phyloP scores from a whole-genome alignment of 2,329 filamentous ascomycete genomes.

The Teratosphaeria gauchensis region DNA sequence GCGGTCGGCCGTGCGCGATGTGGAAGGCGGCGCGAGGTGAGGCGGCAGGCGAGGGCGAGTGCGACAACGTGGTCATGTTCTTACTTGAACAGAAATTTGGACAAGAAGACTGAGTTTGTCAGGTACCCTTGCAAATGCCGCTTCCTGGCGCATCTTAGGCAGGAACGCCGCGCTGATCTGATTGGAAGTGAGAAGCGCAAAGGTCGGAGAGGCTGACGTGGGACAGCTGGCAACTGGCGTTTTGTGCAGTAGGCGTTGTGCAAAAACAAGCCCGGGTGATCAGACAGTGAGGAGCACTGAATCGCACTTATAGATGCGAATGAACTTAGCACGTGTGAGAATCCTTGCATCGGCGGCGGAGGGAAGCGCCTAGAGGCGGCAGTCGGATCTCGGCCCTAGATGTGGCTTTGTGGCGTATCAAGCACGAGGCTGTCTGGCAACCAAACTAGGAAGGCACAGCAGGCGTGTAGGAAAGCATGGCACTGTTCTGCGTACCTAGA shows the following conservation, averaged over 20 bases:
- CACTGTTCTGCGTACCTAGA: too few species aligned
- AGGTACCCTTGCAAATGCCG: not conserved
- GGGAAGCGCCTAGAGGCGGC: too few species aligned
- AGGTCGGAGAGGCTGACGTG: not conserved
- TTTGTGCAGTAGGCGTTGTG: not conserved
- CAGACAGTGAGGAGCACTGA: too few species aligned
- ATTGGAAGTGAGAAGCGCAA: not conserved
- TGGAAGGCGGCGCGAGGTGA: constrained; percentile 19
- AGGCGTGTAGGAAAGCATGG: too few species aligned
- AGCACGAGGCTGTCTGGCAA: too few species aligned
- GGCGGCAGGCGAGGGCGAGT: constrained; percentile 21
- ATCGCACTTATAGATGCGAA: not conserved
- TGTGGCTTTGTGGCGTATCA: too few species aligned
- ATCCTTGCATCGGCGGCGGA: not conserved
- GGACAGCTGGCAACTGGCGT: too few species aligned
- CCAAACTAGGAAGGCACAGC: too few species aligned
- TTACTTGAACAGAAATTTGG: not conserved
- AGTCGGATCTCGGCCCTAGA: too few species aligned
- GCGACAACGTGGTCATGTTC: constrained; percentile 4
- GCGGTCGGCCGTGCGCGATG: constrained; percentile 3
- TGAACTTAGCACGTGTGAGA: not conserved
- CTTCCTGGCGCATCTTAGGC: not conserved
- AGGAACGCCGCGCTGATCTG: not conserved
- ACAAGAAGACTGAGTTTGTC: not conserved
- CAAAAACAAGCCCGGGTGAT: too few species aligned